Conservation (phyloP, 176 grass and related monocot genomes). For the Paspalum vaginatum region DNA sequence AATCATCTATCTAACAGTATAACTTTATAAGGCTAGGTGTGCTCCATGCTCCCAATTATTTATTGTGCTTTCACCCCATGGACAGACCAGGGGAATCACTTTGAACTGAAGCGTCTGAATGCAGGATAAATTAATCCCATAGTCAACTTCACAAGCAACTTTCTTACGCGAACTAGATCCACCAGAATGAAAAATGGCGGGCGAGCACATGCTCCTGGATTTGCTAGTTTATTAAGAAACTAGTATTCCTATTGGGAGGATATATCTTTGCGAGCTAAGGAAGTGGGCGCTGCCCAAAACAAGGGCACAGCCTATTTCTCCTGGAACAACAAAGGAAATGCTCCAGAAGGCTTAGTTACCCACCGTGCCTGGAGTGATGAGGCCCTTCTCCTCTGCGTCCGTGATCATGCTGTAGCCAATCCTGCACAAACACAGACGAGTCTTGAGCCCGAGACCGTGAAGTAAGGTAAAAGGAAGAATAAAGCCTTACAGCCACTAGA, state of each 20-base stretch:
- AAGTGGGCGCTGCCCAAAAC: not conserved
- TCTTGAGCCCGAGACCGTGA: not conserved
- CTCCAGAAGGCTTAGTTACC: constrained; percentile 4
- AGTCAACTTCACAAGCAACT: not conserved
- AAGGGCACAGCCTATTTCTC: not conserved
- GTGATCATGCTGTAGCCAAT: constrained; percentile 96
- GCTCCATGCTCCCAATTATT: not conserved
- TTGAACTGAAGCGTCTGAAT: constrained; percentile 5
- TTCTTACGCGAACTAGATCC: not conserved
- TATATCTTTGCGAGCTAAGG: not conserved
- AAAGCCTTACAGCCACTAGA: not conserved
- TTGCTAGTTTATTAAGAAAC: not conserved
- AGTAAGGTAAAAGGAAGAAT: not conserved
- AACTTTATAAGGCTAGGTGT: not conserved
- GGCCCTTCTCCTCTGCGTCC: constrained; percentile 74
- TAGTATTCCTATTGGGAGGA: not conserved
- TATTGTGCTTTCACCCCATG: constrained; percentile 3
- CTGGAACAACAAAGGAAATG: not conserved
- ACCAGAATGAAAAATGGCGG: not conserved
- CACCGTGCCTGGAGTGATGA: constrained; percentile 71
- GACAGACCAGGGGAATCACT: not conserved
- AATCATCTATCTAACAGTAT: not conserved
- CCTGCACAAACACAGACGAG: constrained; percentile 36
- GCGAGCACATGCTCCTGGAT: not conserved
- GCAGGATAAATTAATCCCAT: not conserved